A percentile compares a stretch with the other conserved stretches of the same genome.
Evolutionary conservation across 2,329 filamentous ascomycete genomes (phyloP).

Genomic region (Aspergillus brasiliensis): DNA sequence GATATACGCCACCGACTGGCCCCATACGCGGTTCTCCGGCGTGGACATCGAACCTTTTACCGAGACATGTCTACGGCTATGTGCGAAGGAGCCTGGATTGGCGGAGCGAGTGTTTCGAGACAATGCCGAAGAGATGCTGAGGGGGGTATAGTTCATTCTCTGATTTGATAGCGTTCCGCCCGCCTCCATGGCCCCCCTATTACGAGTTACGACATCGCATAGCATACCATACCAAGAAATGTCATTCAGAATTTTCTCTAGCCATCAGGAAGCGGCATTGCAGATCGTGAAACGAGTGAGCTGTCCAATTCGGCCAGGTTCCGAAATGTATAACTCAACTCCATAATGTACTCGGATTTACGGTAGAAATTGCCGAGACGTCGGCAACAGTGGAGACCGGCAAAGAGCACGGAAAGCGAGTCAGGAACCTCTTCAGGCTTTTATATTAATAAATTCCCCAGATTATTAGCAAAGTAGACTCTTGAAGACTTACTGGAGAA

Average conservation of each 20-base stretch:
- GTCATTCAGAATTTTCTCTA: neutral
- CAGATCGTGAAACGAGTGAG: constrained; percentile 1
- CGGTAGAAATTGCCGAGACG: constrained; percentile 2
- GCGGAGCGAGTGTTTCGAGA: constrained; percentile 55
- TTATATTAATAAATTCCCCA: neutral
- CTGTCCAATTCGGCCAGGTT: neutral
- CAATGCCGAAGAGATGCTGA: constrained; percentile 58
- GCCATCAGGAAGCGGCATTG: neutral
- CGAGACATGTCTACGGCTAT: constrained; percentile 57
- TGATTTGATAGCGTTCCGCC: neutral
- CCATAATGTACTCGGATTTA: neutral
- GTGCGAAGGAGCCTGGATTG: constrained; percentile 48
- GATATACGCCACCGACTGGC: constrained; percentile 66
- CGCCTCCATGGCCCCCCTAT: neutral
- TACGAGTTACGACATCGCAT: constrained; percentile 4
- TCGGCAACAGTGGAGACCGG: constrained; percentile 6
- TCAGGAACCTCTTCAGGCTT: neutral
- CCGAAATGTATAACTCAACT: neutral
- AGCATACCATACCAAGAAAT: constrained; percentile 3
- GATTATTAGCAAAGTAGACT: no score
- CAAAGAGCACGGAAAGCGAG: neutral
- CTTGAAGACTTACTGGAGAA: no score
- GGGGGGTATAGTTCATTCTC: neutral
- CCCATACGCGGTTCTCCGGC: constrained; percentile 63
- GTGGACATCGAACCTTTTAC: constrained; percentile 60